These are phyloP conservation scores for Rhexocercosporidium sp. DNA, from an alignment of 2,329 filamentous ascomycete genomes.

Conservation along the genomic window DNA sequence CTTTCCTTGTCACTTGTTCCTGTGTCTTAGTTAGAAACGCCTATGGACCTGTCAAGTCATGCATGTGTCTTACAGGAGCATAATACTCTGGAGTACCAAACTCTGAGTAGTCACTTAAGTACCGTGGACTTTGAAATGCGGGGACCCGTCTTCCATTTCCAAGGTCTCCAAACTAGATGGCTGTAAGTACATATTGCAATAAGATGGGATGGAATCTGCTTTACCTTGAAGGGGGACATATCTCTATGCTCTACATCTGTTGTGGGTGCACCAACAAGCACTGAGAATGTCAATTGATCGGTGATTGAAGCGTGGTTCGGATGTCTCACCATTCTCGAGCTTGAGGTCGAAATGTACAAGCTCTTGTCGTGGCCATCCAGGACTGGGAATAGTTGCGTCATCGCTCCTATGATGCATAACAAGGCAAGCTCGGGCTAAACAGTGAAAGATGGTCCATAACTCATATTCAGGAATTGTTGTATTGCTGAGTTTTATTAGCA, in stretches of 20 bases:
- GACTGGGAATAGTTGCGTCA: background rate
- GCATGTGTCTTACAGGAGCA: background rate
- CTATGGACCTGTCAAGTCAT: too few species aligned
- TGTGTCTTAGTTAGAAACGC: background rate
- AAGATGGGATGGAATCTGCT: background rate
- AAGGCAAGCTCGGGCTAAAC: slow-evolving; percentile 16
- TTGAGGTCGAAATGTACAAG: slow-evolving; percentile 27
- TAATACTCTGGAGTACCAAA: background rate
- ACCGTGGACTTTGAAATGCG: background rate
- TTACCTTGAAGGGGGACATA: slow-evolving; percentile 16
- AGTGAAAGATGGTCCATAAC: slow-evolving; percentile 26
- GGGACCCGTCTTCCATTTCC: background rate
- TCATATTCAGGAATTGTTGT: background rate
- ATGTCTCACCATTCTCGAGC: slow-evolving; percentile 15
- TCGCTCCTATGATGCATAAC: slow-evolving; percentile 23
- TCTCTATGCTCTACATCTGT: slow-evolving; percentile 19
- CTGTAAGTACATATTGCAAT: background rate
- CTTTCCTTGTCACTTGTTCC: background rate
- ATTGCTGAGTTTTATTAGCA: background rate
- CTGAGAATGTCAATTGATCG: slow-evolving; percentile 2
- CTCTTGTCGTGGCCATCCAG: slow-evolving; percentile 3
- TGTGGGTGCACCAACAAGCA: slow-evolving; percentile 5
- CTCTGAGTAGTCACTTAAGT: background rate
- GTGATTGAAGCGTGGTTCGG: background rate
- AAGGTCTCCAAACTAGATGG: background rate